Evolutionary conservation across 2,329 filamentous ascomycete species (phyloP).

Genomic region (Hypoxylon sp.): DNA sequence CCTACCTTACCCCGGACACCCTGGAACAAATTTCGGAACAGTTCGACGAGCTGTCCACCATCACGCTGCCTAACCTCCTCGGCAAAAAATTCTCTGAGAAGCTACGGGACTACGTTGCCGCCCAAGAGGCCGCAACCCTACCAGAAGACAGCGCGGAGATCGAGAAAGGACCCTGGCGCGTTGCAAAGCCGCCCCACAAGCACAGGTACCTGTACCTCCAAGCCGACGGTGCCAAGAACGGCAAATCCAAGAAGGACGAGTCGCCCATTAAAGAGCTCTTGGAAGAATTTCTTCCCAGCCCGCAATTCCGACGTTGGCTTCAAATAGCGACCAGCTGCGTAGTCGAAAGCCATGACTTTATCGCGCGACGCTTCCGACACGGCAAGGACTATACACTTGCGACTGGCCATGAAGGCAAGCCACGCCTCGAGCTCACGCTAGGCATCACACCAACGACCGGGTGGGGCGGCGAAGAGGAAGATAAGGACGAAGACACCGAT

Average conservation of each 20-base stretch:
- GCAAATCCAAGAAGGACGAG: constrained; percentile 47
- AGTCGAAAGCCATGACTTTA: constrained; percentile 76
- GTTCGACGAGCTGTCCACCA: constrained; percentile 84
- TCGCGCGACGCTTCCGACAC: constrained; percentile 87
- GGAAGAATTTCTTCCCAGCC: constrained; percentile 82
- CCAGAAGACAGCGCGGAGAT: constrained; percentile 62
- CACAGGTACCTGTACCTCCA: constrained; percentile 89
- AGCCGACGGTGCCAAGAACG: constrained; percentile 49
- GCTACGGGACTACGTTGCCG: constrained; percentile 75
- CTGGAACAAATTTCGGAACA: constrained; percentile 81
- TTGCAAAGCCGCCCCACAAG: constrained; percentile 91
- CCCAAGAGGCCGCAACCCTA: constrained; percentile 63
- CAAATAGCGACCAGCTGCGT: constrained; percentile 79
- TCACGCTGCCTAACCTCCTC: constrained; percentile 82
- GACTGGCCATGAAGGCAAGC: constrained; percentile 79
- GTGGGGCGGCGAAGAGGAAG: constrained; percentile 77
- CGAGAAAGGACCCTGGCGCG: constrained; percentile 71
- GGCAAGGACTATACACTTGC: constrained; percentile 93
- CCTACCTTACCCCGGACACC: constrained; percentile 91
- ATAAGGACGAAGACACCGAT: constrained; percentile 59
- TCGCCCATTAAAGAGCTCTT: constrained; percentile 79
- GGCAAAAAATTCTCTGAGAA: constrained; percentile 77
- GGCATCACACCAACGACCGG: constrained; percentile 84
- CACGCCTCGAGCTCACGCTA: constrained; percentile 86
- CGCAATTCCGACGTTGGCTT: constrained; percentile 89